These are phyloP conservation scores for Scheffersomyces stipitis DNA, from an alignment of 805 yeast genomes.

Conservation along the genomic window DNA sequence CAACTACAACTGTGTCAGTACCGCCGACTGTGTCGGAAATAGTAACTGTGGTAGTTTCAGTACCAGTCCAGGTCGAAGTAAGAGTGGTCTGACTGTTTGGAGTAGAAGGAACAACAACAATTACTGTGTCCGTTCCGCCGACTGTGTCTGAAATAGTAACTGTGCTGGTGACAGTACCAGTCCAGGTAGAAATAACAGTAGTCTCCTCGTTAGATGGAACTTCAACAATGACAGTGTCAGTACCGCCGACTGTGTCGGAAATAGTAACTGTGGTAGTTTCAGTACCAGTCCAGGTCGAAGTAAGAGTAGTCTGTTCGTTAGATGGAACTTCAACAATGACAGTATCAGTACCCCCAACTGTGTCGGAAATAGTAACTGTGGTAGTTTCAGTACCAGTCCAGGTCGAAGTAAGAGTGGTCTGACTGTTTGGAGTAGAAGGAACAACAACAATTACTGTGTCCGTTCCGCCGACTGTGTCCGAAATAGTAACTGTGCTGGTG, in stretches of 20 bases:
- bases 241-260: too few relatives aligned
- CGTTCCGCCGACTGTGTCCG: slow-evolving; percentile 15
- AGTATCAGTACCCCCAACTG: too few relatives aligned
- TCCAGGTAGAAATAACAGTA: too few relatives aligned
- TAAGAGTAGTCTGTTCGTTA: too few relatives aligned
- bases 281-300: too few relatives aligned
- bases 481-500: slow-evolving; percentile 3
- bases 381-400: too few relatives aligned
- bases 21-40: slow-evolving; percentile 4
- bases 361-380: too few relatives aligned
- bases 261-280: too few relatives aligned
- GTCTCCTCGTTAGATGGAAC: too few relatives aligned
- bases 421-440: slow-evolving; percentile 14
- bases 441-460: slow-evolving; percentile 21
- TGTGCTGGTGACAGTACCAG: slow-evolving; percentile 4
- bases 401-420: too few relatives aligned
- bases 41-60: slow-evolving; percentile 7
- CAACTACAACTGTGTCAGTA: slow-evolving; percentile 12
- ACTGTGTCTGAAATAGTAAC: slow-evolving; percentile 4
- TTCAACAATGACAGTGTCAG: too few relatives aligned
- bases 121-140: slow-evolving; percentile 11
- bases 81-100: slow-evolving; percentile 3
- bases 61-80: slow-evolving; percentile 6
- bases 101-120: slow-evolving; percentile 13
- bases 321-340: too few relatives aligned